A percentile compares a stretch with the other conserved stretches of the same genome.
phyloP scores from a whole-genome alignment of 2,329 filamentous ascomycete genomes.

The Fusarium mangiferae region DNA sequence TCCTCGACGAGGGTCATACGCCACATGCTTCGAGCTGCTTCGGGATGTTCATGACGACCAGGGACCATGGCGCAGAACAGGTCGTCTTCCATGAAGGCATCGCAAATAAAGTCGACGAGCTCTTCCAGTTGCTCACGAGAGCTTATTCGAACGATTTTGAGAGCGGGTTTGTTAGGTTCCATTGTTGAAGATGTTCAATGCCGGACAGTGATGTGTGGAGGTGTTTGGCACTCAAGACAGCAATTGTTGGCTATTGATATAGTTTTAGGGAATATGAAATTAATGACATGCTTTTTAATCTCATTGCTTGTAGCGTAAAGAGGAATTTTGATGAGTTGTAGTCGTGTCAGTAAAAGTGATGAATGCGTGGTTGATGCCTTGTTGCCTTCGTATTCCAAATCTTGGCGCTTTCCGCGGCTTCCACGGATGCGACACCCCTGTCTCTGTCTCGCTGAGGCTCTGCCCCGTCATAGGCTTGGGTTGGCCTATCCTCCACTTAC shows the following conservation, averaged over 20 bases:
- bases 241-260: not conserved
- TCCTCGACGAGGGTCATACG: not conserved
- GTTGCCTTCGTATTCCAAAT: not conserved
- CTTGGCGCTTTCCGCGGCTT: not conserved
- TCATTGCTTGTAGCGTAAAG: not conserved
- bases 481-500: not conserved
- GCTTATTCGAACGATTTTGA: conserved; percentile 6
- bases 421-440: not conserved
- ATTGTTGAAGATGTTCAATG: not conserved
- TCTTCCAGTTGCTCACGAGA: conserved; percentile 2
- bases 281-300: not conserved
- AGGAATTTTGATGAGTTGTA: not conserved
- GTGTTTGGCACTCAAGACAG: not conserved
- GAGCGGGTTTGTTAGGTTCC: not conserved
- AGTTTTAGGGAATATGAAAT: not conserved
- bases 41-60: conserved; percentile 1
- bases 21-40: conserved; percentile 17
- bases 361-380: not conserved
- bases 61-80: conserved; percentile 9
- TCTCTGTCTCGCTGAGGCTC: not conserved
- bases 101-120: not conserved
- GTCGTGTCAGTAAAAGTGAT: not conserved
- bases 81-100: conserved; percentile 15
- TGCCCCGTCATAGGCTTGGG: too few relatives aligned
- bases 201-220: not conserved